A percentile compares a stretch with the other conserved stretches of the same genome.
Conservation (phyloP, 1,139 yeast species). For the Lodderomyces theae region DNA sequence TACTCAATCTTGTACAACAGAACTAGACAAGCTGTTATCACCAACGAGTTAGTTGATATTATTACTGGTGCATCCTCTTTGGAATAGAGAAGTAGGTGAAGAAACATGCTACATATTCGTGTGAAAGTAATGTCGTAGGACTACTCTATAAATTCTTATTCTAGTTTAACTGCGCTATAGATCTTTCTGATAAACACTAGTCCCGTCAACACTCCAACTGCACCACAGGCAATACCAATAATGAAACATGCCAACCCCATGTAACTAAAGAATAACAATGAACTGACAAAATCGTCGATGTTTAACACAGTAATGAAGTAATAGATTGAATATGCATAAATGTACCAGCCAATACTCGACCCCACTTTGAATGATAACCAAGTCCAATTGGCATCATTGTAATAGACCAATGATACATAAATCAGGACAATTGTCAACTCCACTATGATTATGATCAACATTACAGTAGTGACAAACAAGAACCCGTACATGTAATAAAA, state of each 20-base stretch:
- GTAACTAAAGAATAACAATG: slow-evolving; percentile 67
- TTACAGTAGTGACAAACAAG: slow-evolving; percentile 57
- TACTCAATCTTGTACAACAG: slow-evolving; percentile 98
- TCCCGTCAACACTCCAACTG: slow-evolving; percentile 68
- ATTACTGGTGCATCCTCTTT: slow-evolving; percentile 99
- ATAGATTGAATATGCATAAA: slow-evolving; percentile 65
- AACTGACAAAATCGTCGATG: slow-evolving; percentile 67
- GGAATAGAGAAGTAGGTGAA: slow-evolving; percentile 54
- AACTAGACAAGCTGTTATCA: slow-evolving; percentile 99
- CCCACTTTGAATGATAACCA: slow-evolving; percentile 81
- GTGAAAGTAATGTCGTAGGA: too few species aligned
- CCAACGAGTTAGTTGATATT: slow-evolving; percentile 98
- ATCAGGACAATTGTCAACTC: slow-evolving; percentile 76
- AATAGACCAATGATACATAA: slow-evolving; percentile 56
- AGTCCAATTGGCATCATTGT: slow-evolving; percentile 73
- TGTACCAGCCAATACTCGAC: slow-evolving; percentile 68
- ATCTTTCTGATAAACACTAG: slow-evolving; percentile 57
- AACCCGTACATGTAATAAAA: slow-evolving; percentile 82
- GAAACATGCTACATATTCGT: too few species aligned
- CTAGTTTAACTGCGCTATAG: slow-evolving; percentile 58
- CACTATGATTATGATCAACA: slow-evolving; percentile 59
- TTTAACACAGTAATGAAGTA: slow-evolving; percentile 57
- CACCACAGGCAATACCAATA: slow-evolving; percentile 72
- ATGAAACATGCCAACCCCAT: slow-evolving; percentile 62
- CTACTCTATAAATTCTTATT: slow-evolving; percentile 35